Evolutionary conservation across 2,329 filamentous ascomycete genomes (phyloP), one percentile per base, ranked within the genome.

Genomic region (Hymenoscyphus albidus): DNA sequence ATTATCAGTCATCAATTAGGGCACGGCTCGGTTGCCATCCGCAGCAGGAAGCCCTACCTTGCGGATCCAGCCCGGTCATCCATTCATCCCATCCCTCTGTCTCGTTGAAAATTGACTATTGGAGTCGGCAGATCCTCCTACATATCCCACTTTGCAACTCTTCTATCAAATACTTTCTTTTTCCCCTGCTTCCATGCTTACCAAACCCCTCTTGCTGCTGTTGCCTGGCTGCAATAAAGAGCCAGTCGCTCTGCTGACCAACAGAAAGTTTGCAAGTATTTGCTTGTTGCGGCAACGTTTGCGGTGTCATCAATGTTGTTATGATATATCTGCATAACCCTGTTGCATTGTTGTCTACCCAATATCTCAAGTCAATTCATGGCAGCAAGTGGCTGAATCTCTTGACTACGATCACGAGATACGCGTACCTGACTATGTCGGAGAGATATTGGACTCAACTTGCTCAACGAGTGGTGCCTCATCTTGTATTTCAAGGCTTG

Each of bases 141-240:
- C 32, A 35, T 35, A 35, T 35, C 48, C 18, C 48, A 22, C 18
- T 51, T 51, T 27, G n/a, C 22, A 22, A 4, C 22, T 18, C 18
- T 27, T 51, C 1, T 51, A 6, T 51, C 18, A 27, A 22, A 12
- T 51, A 12, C 48, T 51, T 51, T 51, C 32, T 35, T 13, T 18
- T 18, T 22, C 44, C 10, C n/a, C 22, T 2, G 16, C 44, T 51
- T 51, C n/a, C 48, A 27, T 18, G 48, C 48, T 51, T 51, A 51
- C 48, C 48, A 22, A 51, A 22, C 18, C 22, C 48, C 7, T 22
- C 22, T 22, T 51, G 10, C 10, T 13, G 48, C 48, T 51, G 48
- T 51, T 51, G 48, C 48, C 48, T 51, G 22, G 48, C 48, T 51
- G 48, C 48, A 51, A 22, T 51, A 12, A 51, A 51, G 48, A 51